A percentile compares a stretch with the other conserved stretches of the same genome.
phyloP scores from a whole-genome alignment of 148 eudicot species.

The Nepenthes mirabilis region DNA sequence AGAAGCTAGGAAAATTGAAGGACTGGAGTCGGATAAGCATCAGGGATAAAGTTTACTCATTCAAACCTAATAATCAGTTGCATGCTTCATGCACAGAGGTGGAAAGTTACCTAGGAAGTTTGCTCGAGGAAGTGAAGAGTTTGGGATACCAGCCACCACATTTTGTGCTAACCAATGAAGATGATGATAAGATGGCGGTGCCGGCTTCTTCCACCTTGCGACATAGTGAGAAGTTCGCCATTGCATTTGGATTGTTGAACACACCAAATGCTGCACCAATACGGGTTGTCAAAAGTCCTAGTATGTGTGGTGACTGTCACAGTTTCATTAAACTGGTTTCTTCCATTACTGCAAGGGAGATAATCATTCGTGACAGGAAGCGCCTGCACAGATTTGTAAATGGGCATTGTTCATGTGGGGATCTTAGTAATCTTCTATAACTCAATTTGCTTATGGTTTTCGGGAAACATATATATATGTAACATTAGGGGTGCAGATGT shows the following conservation, averaged over 20 bases:
- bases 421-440: slow-evolving; percentile 42
- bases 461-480: no score
- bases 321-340: slow-evolving; percentile 45
- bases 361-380: slow-evolving; percentile 59
- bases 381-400: slow-evolving; percentile 44
- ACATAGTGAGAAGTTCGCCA: slow-evolving; percentile 66
- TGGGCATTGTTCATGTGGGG: slow-evolving; percentile 63
- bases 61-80: slow-evolving; percentile 15
- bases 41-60: slow-evolving; percentile 46
- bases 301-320: slow-evolving; percentile 63
- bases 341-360: slow-evolving; percentile 28
- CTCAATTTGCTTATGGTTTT: no score
- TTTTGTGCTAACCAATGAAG: slow-evolving; percentile 13
- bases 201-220: slow-evolving; percentile 7
- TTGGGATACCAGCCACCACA: slow-evolving; percentile 22
- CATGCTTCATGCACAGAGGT: slow-evolving; percentile 15
- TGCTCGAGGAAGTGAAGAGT: slow-evolving; percentile 26
- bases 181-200: slow-evolving; percentile 9
- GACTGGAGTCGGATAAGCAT: slow-evolving; percentile 73
- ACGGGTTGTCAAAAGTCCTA: slow-evolving; percentile 41
- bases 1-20: slow-evolving; percentile 33
- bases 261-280: slow-evolving; percentile 20
- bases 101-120: slow-evolving; percentile 18
- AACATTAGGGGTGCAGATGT: no score
- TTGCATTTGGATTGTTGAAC: slow-evolving; percentile 49